Base-by-base conservation (phyloP, 768 basidiomycete species). In the Macrocybe gigantea region DNA sequence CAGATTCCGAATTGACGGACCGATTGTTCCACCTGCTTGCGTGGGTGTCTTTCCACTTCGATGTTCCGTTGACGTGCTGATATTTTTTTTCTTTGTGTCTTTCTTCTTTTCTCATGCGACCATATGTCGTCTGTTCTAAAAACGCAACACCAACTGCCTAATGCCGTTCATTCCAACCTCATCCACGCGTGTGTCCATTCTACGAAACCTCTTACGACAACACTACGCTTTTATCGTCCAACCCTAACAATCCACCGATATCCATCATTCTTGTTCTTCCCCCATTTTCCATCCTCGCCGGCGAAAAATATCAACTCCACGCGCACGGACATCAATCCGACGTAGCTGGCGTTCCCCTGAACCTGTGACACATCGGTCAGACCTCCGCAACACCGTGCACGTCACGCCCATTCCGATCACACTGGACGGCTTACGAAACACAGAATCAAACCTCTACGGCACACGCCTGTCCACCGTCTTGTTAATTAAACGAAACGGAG, bases 391-490 rank as follows among this genome's bases (percentile, higher is more conserved):
- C 50, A 82, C 84, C n/a, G 72, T 89, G 4, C 73, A 78, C 22
- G 82, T 85, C 41, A 62, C 68, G 32, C 84, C 85, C n/a, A 22
- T 85, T 22, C 53, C 51, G 30, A 54, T 73, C 43, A 62, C 58
- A 44, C 51, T 70, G 52, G 66, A 64, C 33, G 61, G 59, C 30
- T 44, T 54, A 38, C 46, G 53, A 30, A 49, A 37, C 35, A 39
- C 37, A 29, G 54, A 37, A 10, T 53, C 40, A 13, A 58, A 49
- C 22, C 60, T 59, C 50, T 88, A 87, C 57, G 88, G 77, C 38
- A 92, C 89, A 33, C 82, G 88, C 11, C 62, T 86, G 45, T 78
- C 88, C 38, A 89, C 85, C 3, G 78, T 88, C 36, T 59, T 92
- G 43, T 74, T 92, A 48, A 68, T 92, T 13, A 71, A 71, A 48